phyloP scores from a whole-genome alignment of 345 rosid genomes.

The Nephelium lappaceum region DNA sequence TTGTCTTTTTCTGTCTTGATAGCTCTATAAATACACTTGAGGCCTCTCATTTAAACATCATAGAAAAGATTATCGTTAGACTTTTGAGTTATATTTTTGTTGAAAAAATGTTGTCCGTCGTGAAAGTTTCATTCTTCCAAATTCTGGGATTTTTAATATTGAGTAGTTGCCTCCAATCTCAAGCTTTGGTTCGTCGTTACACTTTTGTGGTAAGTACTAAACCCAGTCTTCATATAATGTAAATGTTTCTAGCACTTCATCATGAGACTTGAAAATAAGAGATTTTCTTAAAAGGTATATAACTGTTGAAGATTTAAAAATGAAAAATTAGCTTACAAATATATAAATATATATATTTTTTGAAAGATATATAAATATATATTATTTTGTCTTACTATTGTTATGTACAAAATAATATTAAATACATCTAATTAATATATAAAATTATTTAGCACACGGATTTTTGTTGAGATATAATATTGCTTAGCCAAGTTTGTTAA shows the following conservation, averaged over 20 bases:
- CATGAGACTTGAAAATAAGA: neutral
- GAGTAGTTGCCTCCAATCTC: conserved; percentile 2
- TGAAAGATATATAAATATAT: too few species aligned
- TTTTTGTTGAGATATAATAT: too few species aligned
- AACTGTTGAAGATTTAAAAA: neutral
- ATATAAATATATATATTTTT: too few species aligned
- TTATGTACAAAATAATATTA: too few species aligned
- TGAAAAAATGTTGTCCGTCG: neutral
- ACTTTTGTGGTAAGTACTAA: conserved; percentile 20
- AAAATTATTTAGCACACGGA: too few species aligned
- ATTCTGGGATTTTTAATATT: conserved; percentile 7
- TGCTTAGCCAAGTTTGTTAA: too few species aligned
- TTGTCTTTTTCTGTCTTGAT: too few species aligned
- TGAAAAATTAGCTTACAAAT: neutral
- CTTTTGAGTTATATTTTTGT: neutral
- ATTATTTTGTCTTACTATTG: too few species aligned
- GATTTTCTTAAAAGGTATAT: neutral
- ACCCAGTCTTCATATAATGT: neutral
- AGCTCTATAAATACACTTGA: neutral
- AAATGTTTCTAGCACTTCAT: neutral
- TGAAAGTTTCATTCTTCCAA: conserved; percentile 10
- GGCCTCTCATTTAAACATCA: neutral
- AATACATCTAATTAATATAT: too few species aligned
- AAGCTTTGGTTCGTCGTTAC: conserved; percentile 11
- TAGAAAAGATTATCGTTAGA: neutral